phyloP scores from a whole-genome alignment of 192 early-diverging fungal species.

The Paraglomus brasilianum region DNA sequence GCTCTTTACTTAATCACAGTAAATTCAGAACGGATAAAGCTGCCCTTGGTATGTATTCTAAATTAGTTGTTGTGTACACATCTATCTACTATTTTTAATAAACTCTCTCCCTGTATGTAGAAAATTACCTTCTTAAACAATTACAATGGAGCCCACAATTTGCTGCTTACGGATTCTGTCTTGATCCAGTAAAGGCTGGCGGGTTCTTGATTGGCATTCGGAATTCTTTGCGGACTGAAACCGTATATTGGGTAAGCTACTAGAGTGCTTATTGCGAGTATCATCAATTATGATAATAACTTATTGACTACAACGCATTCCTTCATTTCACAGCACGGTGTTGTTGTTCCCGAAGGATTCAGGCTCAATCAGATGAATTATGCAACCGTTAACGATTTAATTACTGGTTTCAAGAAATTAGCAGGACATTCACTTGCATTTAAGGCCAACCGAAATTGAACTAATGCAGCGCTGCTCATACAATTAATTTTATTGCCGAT shows the following conservation, averaged over 20 bases:
- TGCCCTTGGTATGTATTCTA: conserved; percentile 56
- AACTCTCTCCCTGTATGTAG: conserved; percentile 41
- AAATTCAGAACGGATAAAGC: conserved; percentile 74
- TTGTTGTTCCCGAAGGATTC: not conserved
- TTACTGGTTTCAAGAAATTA: not conserved
- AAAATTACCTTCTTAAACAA: conserved; percentile 44
- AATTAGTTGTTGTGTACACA: conserved; percentile 30
- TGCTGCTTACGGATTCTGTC: conserved; percentile 83
- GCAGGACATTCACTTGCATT: no score
- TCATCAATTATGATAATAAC: no score
- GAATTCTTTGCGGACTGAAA: not conserved
- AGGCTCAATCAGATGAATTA: not conserved
- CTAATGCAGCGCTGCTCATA: no score
- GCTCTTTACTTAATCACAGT: conserved; percentile 63
- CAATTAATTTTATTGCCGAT: no score
- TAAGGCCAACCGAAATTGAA: no score
- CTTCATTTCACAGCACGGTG: not conserved
- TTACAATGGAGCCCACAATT: conserved; percentile 58
- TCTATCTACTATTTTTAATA: conserved; percentile 30
- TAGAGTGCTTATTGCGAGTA: no score
- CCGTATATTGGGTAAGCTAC: no score
- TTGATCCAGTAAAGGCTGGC: conserved; percentile 65
- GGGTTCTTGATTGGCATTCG: conserved; percentile 61
- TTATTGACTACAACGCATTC: not conserved
- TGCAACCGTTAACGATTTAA: not conserved